A percentile compares a stretch with the other conserved stretches of the same genome.
phyloP scores from a whole-genome alignment of 2,329 filamentous ascomycete genomes.

The Alternaria hordeiaustralica region DNA sequence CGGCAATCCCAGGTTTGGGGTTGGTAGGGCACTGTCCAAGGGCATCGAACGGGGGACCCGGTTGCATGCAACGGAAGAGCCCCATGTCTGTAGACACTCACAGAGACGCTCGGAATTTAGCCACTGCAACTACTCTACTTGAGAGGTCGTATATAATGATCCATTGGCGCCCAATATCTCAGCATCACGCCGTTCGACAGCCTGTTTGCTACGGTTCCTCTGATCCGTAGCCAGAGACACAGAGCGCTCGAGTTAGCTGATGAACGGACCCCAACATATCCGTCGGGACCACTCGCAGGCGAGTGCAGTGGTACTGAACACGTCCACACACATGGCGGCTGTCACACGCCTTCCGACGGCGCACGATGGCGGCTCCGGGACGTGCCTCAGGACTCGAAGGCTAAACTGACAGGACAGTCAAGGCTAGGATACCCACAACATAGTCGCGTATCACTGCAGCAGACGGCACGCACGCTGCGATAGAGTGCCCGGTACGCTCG shows the following conservation, averaged over 20 bases:
- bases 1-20: slow-evolving; percentile 43
- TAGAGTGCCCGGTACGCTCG: not conserved
- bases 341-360: slow-evolving; percentile 20
- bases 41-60: slow-evolving; percentile 34
- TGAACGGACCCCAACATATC: slow-evolving; percentile 8
- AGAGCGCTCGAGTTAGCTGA: slow-evolving; percentile 2
- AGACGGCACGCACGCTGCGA: slow-evolving; percentile 11
- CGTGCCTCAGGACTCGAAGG: slow-evolving; percentile 28
- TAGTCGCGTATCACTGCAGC: slow-evolving; percentile 37
- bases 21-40: slow-evolving; percentile 33
- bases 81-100: slow-evolving; percentile 34
- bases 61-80: slow-evolving; percentile 35
- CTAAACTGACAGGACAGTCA: slow-evolving; percentile 27
- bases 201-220: slow-evolving; percentile 32
- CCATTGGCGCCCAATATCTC: slow-evolving; percentile 39
- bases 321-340: slow-evolving; percentile 43
- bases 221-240: slow-evolving; percentile 29
- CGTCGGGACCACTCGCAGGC: slow-evolving; percentile 17
- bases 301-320: slow-evolving; percentile 33
- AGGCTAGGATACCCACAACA: slow-evolving; percentile 27
- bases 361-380: slow-evolving; percentile 20
- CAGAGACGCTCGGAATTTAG: slow-evolving; percentile 39
- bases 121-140: slow-evolving; percentile 43
- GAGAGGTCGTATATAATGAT: slow-evolving; percentile 39
- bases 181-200: slow-evolving; percentile 20